phyloP scores from a whole-genome alignment of 2,329 filamentous ascomycete genomes.

The Aspergillaceae sp. region DNA sequence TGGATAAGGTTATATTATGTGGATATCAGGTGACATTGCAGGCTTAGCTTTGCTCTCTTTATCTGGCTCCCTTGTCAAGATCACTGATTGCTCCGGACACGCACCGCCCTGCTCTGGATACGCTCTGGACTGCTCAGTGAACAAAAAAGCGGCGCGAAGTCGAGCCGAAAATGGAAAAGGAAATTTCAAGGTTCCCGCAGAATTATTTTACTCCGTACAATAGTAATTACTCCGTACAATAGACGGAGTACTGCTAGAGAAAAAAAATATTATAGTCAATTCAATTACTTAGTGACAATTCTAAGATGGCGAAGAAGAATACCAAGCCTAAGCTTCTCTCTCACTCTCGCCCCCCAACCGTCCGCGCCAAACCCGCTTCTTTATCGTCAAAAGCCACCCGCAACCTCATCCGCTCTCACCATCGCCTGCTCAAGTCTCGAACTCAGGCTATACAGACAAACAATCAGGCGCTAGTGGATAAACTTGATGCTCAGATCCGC shows the following conservation, averaged over 20 bases:
- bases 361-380: conserved; percentile 25
- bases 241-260: background rate
- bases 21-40: no score
- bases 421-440: conserved; percentile 50
- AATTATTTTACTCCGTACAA: background rate
- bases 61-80: no score
- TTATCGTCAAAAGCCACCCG: conserved; percentile 52
- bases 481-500: conserved; percentile 44
- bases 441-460: conserved; percentile 43
- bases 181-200: no score
- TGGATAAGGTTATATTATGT: no score
- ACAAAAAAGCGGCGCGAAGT: no score
- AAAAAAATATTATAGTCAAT: background rate
- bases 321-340: conserved; percentile 34
- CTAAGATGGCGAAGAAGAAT: conserved; percentile 21
- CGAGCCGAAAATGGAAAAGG: no score
- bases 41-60: no score
- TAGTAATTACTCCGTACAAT: background rate
- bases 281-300: background rate
- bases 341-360: conserved; percentile 38
- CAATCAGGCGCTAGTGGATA: conserved; percentile 32
- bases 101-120: no score
- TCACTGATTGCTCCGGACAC: no score
- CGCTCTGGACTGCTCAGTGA: no score
- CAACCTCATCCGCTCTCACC: conserved; percentile 51